Evolutionary conservation across 345 rosid species (phyloP).

Genomic region (Erucastrum elatum): DNA sequence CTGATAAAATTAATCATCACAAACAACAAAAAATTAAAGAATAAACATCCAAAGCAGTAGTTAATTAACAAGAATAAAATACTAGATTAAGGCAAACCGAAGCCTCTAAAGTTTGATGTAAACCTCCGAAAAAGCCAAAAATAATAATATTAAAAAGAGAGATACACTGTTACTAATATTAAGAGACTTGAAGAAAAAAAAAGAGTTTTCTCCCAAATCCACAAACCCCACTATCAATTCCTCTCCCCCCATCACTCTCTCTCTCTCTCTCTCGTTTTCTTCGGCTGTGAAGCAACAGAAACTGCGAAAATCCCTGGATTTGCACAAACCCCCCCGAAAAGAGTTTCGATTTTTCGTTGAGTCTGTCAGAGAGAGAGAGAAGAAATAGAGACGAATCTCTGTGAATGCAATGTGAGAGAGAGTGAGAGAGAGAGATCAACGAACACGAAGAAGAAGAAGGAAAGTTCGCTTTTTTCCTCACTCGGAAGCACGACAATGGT

Average conservation of each 20-base stretch:
- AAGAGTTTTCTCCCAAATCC: slow-evolving; percentile 44
- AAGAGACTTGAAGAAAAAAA: slow-evolving; percentile 8
- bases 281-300: slow-evolving; percentile 25
- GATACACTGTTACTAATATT: background rate
- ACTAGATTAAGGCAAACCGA: slow-evolving; percentile 25
- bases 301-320: slow-evolving; percentile 30
- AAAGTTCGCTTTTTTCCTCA: background rate
- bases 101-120: slow-evolving; percentile 33
- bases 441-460: slow-evolving; percentile 13
- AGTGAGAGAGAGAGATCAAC: slow-evolving; percentile 12
- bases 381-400: slow-evolving; percentile 12
- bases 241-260: slow-evolving; percentile 38
- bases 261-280: slow-evolving; percentile 26
- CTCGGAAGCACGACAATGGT: slow-evolving; percentile 52
- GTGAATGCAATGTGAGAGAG: slow-evolving; percentile 53
- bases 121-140: slow-evolving; percentile 31
- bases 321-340: slow-evolving; percentile 21
- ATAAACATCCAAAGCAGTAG: slow-evolving; percentile 23
- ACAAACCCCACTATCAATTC: slow-evolving; percentile 40
- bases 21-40: background rate
- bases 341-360: background rate
- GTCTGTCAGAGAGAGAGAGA: background rate
- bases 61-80: slow-evolving; percentile 16
- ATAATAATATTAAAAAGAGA: slow-evolving; percentile 4
- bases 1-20: background rate